Conservation (phyloP, 805 yeast genomes). For the Jamesozyma jinghongensis region DNA sequence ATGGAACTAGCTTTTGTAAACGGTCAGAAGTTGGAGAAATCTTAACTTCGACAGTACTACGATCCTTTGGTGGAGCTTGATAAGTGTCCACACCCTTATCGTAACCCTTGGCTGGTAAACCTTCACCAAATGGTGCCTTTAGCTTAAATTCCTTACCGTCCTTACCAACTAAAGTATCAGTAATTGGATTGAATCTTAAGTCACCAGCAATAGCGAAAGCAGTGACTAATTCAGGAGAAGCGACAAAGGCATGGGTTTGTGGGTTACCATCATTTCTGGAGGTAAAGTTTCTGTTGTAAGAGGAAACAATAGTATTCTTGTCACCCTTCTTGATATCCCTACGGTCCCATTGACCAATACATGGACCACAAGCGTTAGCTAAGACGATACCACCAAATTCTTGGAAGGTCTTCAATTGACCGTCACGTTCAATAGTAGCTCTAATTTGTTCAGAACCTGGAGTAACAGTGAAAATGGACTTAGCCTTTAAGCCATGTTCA, state of each 20-base stretch:
- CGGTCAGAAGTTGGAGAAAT: constrained; percentile 91
- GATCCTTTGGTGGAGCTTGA: constrained; percentile 93
- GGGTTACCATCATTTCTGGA: constrained; percentile 98
- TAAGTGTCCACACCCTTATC: constrained; percentile 90
- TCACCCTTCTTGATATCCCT: constrained; percentile 86
- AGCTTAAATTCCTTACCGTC: constrained; percentile 88
- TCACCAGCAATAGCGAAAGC: constrained; percentile 95
- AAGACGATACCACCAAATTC: constrained; percentile 89
- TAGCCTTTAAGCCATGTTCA: constrained; percentile 81
- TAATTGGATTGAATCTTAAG: constrained; percentile 91
- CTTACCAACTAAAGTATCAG: constrained; percentile 77
- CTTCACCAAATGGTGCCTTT: constrained; percentile 80
- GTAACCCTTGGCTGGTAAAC: constrained; percentile 84
- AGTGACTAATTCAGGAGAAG: constrained; percentile 93
- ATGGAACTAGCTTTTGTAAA: constrained; percentile 88
- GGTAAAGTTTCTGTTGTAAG: constrained; percentile 97
- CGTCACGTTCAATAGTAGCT: constrained; percentile 96
- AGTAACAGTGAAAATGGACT: constrained; percentile 85
- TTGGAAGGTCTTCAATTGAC: constrained; percentile 77
- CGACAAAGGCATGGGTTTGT: constrained; percentile 91
- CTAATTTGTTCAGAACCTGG: constrained; percentile 99
- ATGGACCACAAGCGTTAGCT: constrained; percentile 98
- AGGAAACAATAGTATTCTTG: constrained; percentile 92
- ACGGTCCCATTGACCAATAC: constrained; percentile 99
- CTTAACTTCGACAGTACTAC: constrained; percentile 61